phyloP scores from a whole-genome alignment of 345 rosid genomes.

The Combretum micranthum region DNA sequence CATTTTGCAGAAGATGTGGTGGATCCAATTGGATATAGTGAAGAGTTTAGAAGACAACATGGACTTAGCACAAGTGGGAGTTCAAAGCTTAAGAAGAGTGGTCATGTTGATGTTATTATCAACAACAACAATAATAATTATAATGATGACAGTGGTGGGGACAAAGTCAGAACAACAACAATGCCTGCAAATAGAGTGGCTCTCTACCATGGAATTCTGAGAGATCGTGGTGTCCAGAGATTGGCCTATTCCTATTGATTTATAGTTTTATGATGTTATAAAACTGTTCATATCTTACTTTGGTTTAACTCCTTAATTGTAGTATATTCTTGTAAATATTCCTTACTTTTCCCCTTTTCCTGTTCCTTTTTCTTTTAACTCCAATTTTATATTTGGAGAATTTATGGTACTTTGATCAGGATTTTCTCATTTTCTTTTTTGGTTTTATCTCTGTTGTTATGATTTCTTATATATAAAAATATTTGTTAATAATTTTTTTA shows the following conservation, averaged over 20 bases:
- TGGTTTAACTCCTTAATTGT: not conserved
- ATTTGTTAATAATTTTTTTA: no score
- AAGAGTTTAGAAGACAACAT: slow-evolving; percentile 35
- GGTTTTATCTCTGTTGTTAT: no score
- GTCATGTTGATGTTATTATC: no score
- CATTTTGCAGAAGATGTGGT: slow-evolving; percentile 52
- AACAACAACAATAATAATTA: no score
- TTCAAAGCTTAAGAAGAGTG: not conserved
- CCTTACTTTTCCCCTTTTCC: not conserved
- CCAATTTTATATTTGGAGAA: not conserved
- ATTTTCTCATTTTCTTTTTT: no score
- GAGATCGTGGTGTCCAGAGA: slow-evolving; percentile 52
- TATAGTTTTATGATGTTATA: not conserved
- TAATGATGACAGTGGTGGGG: not conserved
- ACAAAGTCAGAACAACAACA: slow-evolving; percentile 14
- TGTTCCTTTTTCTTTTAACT: not conserved
- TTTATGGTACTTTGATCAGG: no score
- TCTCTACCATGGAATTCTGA: slow-evolving; percentile 56
- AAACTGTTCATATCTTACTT: not conserved
- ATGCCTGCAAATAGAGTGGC: slow-evolving; percentile 68
- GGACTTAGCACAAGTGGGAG: slow-evolving; percentile 3
- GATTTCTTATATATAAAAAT: no score
- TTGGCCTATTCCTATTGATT: slow-evolving; percentile 33
- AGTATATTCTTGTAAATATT: slow-evolving; percentile 7
- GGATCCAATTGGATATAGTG: slow-evolving; percentile 44